Conservation (phyloP, 139 green algal genomes). For the Chlorokybus atmophyticus region DNA sequence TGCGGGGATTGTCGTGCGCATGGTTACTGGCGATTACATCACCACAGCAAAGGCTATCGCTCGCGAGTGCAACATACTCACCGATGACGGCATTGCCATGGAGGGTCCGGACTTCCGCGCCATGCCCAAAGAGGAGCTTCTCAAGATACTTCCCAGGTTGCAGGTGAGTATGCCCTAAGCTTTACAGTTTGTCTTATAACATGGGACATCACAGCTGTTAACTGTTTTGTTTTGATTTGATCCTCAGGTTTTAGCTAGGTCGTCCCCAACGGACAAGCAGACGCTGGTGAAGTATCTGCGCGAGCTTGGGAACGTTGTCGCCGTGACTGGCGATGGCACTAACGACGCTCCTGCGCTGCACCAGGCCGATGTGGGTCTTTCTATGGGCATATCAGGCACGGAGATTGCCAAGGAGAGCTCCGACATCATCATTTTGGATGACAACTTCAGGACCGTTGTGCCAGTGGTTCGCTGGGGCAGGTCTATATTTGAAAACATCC, state of each 20-base stretch:
- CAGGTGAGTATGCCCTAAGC: too few species aligned
- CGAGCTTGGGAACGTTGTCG: constrained; percentile 87
- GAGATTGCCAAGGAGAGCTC: constrained; percentile 86
- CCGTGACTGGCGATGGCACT: constrained; percentile 83
- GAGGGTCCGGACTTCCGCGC: constrained; percentile 72
- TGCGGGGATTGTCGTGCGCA: constrained; percentile 57
- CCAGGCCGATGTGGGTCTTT: constrained; percentile 57
- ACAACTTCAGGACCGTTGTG: constrained; percentile 93
- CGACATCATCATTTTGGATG: constrained; percentile 95
- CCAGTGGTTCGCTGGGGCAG: constrained; percentile 88
- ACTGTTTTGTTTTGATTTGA: too few species aligned
- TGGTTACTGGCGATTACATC: constrained; percentile 76
- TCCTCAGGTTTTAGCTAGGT: constrained; percentile 85
- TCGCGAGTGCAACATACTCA: constrained; percentile 90
- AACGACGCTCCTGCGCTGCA: constrained; percentile 76
- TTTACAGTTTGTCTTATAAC: too few species aligned
- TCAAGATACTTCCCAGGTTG: too few species aligned
- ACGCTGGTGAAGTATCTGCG: constrained; percentile 72
- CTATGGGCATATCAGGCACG: constrained; percentile 56
- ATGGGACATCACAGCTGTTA: too few species aligned
- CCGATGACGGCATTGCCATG: constrained; percentile 48
- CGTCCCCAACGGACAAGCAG: constrained; percentile 84
- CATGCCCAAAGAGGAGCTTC: constrained; percentile 31
- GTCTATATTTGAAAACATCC: constrained; percentile 86
- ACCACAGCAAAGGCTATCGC: constrained; percentile 94